Conservation (phyloP, 345 rosid genomes). For the Eucalyptus sp. region DNA sequence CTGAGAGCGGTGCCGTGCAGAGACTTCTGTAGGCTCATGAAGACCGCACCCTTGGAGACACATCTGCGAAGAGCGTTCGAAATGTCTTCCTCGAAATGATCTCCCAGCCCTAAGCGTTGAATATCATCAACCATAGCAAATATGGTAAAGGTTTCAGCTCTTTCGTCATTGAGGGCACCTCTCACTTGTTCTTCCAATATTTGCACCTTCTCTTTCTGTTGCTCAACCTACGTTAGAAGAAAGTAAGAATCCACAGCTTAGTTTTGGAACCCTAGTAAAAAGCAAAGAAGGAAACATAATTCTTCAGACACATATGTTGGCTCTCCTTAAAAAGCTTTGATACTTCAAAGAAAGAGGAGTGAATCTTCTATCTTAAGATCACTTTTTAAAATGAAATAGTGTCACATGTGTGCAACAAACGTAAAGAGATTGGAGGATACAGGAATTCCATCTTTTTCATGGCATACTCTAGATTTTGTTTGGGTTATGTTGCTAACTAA, state of each 20-base stretch:
- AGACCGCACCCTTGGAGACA: background rate
- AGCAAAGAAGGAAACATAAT: background rate
- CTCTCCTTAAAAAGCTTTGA: background rate
- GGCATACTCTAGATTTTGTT: background rate
- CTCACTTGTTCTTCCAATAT: constrained; percentile 17
- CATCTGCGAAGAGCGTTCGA: background rate
- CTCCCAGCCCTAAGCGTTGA: constrained; percentile 21
- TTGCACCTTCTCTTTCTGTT: background rate
- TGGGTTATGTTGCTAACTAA: background rate
- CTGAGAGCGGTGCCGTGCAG: constrained; percentile 19
- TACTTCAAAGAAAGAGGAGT: background rate
- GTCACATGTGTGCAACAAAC: background rate
- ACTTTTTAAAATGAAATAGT: background rate
- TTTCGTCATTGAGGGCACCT: background rate
- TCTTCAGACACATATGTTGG: background rate
- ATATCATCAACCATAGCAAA: constrained; percentile 32
- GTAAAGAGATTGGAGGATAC: background rate
- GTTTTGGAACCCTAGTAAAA: background rate
- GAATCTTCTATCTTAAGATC: background rate
- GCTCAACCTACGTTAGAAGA: background rate
- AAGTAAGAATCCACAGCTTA: background rate
- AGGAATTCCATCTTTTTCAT: background rate
- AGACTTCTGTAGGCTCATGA: background rate
- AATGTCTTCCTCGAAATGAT: constrained; percentile 19
- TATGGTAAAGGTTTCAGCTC: background rate